A percentile compares a stretch with the other conserved stretches of the same genome.
Evolutionary conservation across 257 asterid species (phyloP).

Genomic region (Dorcoceras hygrometricum): DNA sequence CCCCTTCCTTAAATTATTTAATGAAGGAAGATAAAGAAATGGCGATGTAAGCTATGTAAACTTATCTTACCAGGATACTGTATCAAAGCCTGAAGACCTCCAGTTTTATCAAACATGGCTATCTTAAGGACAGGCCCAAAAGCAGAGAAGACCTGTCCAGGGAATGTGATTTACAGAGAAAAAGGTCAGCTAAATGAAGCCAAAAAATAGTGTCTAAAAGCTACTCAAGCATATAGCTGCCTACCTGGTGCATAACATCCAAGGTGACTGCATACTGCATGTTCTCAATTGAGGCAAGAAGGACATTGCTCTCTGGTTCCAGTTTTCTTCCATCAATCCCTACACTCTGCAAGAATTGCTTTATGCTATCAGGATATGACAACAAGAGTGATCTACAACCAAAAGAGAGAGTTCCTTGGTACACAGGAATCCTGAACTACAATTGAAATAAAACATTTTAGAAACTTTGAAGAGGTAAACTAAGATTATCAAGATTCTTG

Average conservation of each 20-base stretch:
- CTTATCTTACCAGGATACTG: slow-evolving; percentile 73
- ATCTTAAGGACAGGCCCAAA: slow-evolving; percentile 83
- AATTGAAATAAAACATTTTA: slow-evolving; percentile 8
- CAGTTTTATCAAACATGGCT: slow-evolving; percentile 91
- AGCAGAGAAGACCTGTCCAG: slow-evolving; percentile 66
- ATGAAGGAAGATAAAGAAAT: slow-evolving; percentile 6
- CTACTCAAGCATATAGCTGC: slow-evolving; percentile 24
- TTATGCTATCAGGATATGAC: slow-evolving; percentile 17
- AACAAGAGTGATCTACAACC: neutral
- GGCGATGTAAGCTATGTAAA: slow-evolving; percentile 9
- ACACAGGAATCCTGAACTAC: neutral
- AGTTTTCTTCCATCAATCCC: slow-evolving; percentile 84
- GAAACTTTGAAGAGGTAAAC: slow-evolving; percentile 9
- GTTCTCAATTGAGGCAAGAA: slow-evolving; percentile 95
- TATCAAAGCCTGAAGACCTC: slow-evolving; percentile 83
- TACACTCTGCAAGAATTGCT: slow-evolving; percentile 51
- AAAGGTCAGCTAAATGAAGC: neutral
- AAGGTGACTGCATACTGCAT: slow-evolving; percentile 97
- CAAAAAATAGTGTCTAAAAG: slow-evolving; percentile 17
- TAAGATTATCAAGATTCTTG: neutral
- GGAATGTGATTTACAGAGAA: slow-evolving; percentile 19
- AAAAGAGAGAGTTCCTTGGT: neutral
- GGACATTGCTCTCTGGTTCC: slow-evolving; percentile 96
- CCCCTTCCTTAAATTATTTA: neutral
- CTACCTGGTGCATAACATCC: slow-evolving; percentile 83